Percentiles rank a stretch among this genome's conserved stretches.
These are phyloP conservation scores for Trifolium fragiferum DNA, from an alignment of 306 rosid species.

Conservation along the genomic window DNA sequence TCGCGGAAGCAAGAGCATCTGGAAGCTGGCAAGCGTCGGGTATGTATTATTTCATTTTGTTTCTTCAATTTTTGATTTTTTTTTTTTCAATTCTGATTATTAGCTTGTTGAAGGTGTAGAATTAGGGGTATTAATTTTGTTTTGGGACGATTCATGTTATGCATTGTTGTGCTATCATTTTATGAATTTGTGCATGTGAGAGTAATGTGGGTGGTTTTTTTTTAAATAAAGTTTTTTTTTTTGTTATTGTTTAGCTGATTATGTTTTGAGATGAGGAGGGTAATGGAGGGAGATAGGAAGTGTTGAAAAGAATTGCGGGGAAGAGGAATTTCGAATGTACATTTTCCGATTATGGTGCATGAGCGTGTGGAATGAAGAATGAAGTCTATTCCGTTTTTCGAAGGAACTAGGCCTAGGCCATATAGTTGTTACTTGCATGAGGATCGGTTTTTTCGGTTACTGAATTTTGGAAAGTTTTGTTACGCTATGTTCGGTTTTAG, in stretches of 20 bases:
- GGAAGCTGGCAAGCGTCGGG: conserved; percentile 97
- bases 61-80: background rate
- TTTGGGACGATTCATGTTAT: background rate
- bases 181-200: conserved; percentile 21
- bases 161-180: conserved; percentile 9
- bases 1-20: conserved; percentile 83
- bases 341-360: background rate
- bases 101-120: background rate
- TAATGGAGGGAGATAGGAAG: conserved; percentile 11
- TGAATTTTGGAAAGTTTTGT: background rate
- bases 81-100: conserved; percentile 2
- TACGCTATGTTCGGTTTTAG: background rate
- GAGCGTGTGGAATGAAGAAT: conserved; percentile 5
- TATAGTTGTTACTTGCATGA: conserved; percentile 7
- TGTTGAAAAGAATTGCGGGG: conserved; percentile 12
- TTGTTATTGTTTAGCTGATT: background rate
- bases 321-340: background rate
- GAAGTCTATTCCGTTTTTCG: conserved; percentile 25
- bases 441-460: background rate
- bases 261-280: conserved; percentile 6
- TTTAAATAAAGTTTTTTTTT: background rate
- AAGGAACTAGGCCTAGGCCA: conserved; percentile 27
- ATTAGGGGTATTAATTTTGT: conserved; percentile 31
- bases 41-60: conserved; percentile 43
- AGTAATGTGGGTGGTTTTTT: conserved; percentile 31